Conservation (phyloP, 371 early-diverging fungal species). For the Mortierella sp. region DNA sequence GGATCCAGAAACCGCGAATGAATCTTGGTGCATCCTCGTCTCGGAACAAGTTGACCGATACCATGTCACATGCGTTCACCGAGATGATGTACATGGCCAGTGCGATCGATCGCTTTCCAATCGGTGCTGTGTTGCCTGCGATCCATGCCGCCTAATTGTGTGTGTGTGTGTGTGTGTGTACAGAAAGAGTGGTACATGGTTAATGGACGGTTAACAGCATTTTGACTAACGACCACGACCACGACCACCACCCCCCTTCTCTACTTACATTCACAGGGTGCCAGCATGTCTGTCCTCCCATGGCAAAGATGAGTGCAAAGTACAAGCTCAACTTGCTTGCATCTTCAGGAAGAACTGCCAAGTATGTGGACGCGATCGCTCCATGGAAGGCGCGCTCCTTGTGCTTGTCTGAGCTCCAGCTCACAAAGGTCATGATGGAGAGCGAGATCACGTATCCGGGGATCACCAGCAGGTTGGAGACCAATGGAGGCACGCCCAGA, state of each 20-base stretch:
- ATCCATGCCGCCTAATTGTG: conserved; percentile 65
- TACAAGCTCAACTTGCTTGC: conserved; percentile 58
- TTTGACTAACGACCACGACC: no score
- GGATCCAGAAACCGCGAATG: conserved; percentile 37
- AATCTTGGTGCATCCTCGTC: conserved; percentile 47
- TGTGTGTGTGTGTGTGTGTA: no score
- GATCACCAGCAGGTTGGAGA: conserved; percentile 62
- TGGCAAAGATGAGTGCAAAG: conserved; percentile 53
- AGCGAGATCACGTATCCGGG: conserved; percentile 60
- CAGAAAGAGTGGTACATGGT: no score
- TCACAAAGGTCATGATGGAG: conserved; percentile 57
- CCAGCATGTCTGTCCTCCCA: conserved; percentile 53
- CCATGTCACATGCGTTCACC: conserved; percentile 57
- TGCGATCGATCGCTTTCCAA: conserved; percentile 60
- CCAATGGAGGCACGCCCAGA: conserved; percentile 58
- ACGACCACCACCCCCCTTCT: no score
- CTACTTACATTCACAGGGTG: conserved; percentile 49
- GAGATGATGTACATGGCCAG: conserved; percentile 57
- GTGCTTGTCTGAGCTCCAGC: conserved; percentile 57
- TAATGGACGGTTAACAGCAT: no score
- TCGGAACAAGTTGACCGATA: conserved; percentile 57
- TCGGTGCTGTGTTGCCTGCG: conserved; percentile 60
- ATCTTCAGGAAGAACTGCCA: conserved; percentile 57
- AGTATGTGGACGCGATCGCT: conserved; percentile 52
- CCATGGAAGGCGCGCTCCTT: conserved; percentile 61